Evolutionary conservation across 306 rosid genomes (phyloP).

Genomic region (Cucurbita moschata): DNA sequence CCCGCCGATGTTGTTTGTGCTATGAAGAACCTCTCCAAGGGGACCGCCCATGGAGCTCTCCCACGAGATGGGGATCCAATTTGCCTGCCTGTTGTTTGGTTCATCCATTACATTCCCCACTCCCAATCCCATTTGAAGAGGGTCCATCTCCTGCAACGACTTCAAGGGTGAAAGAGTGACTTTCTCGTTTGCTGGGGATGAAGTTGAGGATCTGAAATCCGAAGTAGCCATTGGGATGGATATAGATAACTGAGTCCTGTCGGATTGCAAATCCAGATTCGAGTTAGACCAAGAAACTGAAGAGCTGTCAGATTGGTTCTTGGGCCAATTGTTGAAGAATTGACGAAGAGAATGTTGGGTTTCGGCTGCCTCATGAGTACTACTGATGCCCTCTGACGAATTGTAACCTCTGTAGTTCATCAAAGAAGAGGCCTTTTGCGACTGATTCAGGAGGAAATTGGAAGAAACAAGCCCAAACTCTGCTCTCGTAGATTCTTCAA

Average conservation of each 20-base stretch:
- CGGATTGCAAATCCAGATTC: constrained; percentile 33
- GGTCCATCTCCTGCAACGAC: constrained; percentile 42
- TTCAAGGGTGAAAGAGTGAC: constrained; percentile 53
- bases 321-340: constrained; percentile 64
- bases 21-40: constrained; percentile 77
- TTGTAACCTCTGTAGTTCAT: constrained; percentile 16
- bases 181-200: constrained; percentile 44
- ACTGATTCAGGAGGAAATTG: constrained; percentile 57
- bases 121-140: constrained; percentile 48
- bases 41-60: constrained; percentile 81
- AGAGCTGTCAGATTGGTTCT: constrained; percentile 22
- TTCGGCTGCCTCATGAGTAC: background rate
- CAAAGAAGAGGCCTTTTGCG: constrained; percentile 30
- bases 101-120: constrained; percentile 22
- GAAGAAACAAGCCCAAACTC: constrained; percentile 58
- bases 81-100: constrained; percentile 24
- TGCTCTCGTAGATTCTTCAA: constrained; percentile 37
- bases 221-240: constrained; percentile 44
- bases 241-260: constrained; percentile 60
- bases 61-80: constrained; percentile 84
- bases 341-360: constrained; percentile 42
- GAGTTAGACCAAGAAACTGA: constrained; percentile 38
- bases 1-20: constrained; percentile 17
- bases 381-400: background rate
- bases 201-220: constrained; percentile 31